Base-by-base conservation (phyloP, 2,329 filamentous ascomycete species). In the Ambrosiella cleistominuta region DNA sequence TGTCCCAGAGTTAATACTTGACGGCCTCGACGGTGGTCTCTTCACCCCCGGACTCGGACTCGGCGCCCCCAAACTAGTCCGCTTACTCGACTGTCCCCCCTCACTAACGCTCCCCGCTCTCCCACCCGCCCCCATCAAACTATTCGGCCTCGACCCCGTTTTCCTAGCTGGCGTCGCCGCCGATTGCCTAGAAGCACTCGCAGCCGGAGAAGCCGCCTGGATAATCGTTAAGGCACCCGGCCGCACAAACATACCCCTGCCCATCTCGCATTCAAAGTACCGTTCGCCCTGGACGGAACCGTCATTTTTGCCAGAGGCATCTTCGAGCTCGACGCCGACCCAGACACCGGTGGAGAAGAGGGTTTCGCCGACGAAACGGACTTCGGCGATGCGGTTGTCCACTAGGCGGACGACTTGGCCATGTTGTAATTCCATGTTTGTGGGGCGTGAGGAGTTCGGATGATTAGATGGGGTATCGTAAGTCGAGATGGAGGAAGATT, bases 291-390 rank as follows among this genome's bases (percentile, higher is more conserved):
- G 81, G 52, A 97, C 88, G 58, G 86, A 85, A 63, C 91, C 91
- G 75, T 97, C 88, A 65, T 97, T 97, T 74, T 97, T 97, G 38
- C 93, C 91, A 17, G 78, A 80, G 57, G 83, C 75, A 52, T 88
- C 85, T 56, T 88, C 82, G 59, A 97, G 79, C 73, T 95, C 90
- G 61, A 97, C 80, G 63, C 91, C 91, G 60, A 96, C 76, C 88
- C 90, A 97, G 62, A 86, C 82, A 62, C 90, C 91, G 11, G 59
- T 17, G 60, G 88, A 82, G 70, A 97, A 95, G 64, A 79, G 74
- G 42, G 91, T 88, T 58, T 78, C 74, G 65, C 93, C 93, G 61
- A 88, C 75, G 70, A 87, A 98, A 65, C 87, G 87, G 63, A 98
- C 79, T 61, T 79, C 79, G 64, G 80, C 93, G 64, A 79, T 79